A percentile compares a stretch with the other conserved stretches of the same genome.
These are phyloP conservation scores for Sclerotinia spermophila DNA, from an alignment of 2,329 filamentous ascomycete species.

Conservation along the genomic window DNA sequence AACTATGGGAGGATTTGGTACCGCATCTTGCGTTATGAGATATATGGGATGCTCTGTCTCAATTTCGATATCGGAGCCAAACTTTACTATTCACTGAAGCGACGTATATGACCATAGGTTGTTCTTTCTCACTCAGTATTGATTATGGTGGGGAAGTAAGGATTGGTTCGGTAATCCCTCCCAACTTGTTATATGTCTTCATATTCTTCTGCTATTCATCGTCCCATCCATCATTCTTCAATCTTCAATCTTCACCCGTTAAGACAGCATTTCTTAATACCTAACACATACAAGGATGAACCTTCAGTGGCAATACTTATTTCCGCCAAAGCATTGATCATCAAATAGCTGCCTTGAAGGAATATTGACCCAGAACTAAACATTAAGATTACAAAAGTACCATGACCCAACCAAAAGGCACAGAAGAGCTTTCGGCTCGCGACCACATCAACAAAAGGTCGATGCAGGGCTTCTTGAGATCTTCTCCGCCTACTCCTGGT, in stretches of 20 bases:
- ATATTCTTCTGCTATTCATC: not conserved
- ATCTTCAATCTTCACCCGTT: not conserved
- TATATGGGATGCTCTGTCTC: not conserved
- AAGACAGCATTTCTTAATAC: not conserved
- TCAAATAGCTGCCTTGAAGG: not conserved
- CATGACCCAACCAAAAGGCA: not conserved
- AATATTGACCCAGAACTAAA: not conserved
- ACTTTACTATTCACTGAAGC: not conserved
- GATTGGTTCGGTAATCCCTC: not conserved
- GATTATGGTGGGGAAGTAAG: not conserved
- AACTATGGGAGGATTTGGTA: not conserved
- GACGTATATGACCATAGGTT: not conserved
- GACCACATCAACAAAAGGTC: not conserved
- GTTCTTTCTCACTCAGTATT: not conserved
- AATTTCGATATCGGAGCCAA: not conserved
- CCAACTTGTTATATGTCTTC: not conserved
- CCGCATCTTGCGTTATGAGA: not conserved
- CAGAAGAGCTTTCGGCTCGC: not conserved
- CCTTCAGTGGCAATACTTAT: not conserved
- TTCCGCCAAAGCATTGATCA: not conserved
- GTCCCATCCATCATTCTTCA: not conserved
- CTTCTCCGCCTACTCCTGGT: not conserved
- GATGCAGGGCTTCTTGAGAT: not conserved
- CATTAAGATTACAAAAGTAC: not conserved
- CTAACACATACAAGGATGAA: not conserved